Evolutionary conservation across 768 basidiomycete genomes (phyloP), one percentile per base, ranked within the genome.

Genomic region (Auricularia cornea): DNA sequence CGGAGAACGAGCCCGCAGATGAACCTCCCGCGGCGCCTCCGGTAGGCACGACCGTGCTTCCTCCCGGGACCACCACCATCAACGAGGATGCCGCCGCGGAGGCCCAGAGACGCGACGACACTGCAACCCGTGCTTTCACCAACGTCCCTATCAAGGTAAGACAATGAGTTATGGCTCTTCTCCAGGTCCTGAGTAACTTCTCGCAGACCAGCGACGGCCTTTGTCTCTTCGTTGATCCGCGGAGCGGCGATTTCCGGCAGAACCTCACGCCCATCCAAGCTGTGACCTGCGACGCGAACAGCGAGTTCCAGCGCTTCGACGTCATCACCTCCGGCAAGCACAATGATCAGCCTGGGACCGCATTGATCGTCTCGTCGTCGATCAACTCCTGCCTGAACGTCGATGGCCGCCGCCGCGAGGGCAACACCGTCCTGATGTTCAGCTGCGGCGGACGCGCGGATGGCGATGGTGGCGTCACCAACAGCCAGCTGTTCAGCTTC

Each of bases 381-480:
- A 14, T 57, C 54, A 63, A 60, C 40, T 28, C 32, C 16, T 63
- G 62, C 40, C 56, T 63, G 14, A 59, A 63, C 59, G 62, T 63
- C 52, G 62, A 62, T 38, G 28, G 20, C 14, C 41, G 62, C n/a
- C 44, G 62, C 12, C 29, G n/a, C n/a, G 59, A 28, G 12, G 62
- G 62, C 4, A 63, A 63, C 62, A 26, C 16, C 5, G 62, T 63
- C 38, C 28, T 63, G 33, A 51, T 60, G 32, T 63, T 63, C 56
- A 60, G 54, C 32, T 63, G 62, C 40, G 62, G 62, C n/a, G 62
- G 62, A 1, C 62, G 62, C 23, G 62, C 62, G 1, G 62, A 63
- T 30, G 62, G 62, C 16, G 62, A 38, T 48, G 62, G 62, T 4
- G 14, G 26, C 3, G 48, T 59, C 14, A 63, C 56, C n/a, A 38